These are phyloP conservation scores for Penicillium crustosum DNA, from an alignment of 2,329 filamentous ascomycete species.

Conservation along the genomic window DNA sequence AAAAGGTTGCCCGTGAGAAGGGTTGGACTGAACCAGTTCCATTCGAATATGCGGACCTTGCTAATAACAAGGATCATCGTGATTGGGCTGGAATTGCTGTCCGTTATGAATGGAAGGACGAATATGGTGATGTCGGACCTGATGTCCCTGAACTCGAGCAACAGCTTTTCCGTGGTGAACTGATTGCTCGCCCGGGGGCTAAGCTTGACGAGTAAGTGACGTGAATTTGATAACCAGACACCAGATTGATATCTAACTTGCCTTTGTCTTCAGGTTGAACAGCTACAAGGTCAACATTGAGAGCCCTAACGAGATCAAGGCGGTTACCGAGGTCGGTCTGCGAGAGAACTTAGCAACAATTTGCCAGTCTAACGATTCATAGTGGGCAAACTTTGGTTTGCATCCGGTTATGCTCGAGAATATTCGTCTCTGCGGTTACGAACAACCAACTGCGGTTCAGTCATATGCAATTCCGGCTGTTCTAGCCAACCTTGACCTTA, in stretches of 20 bases:
- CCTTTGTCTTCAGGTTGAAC: conserved; percentile 13
- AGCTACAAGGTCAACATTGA: conserved; percentile 9
- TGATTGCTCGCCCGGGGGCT: conserved; percentile 56
- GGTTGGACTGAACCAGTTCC: conserved; percentile 41
- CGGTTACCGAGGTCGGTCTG: conserved; percentile 12
- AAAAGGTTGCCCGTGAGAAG: conserved; percentile 34
- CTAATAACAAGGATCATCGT: conserved; percentile 25
- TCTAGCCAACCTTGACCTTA: conserved; percentile 72
- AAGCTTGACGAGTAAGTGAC: conserved; percentile 62
- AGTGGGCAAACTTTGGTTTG: conserved; percentile 75
- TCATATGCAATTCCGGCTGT: conserved; percentile 80
- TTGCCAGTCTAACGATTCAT: conserved; percentile 27
- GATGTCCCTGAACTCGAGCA: conserved; percentile 67
- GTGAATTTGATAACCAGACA: background rate
- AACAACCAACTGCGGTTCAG: conserved; percentile 79
- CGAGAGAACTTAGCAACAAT: background rate
- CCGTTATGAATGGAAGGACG: conserved; percentile 81
- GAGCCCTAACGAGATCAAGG: conserved; percentile 9
- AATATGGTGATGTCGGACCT: conserved; percentile 82
- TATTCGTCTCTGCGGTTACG: conserved; percentile 69
- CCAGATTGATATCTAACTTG: background rate
- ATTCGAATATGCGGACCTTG: conserved; percentile 40
- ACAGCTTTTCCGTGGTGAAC: conserved; percentile 66
- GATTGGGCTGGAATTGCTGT: conserved; percentile 58
- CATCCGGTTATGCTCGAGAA: conserved; percentile 84